Percentiles rank a stretch among this genome's conserved stretches.
Conservation (phyloP, 164 flowering plant genomes). For the Magnolia kwangsiensis region DNA sequence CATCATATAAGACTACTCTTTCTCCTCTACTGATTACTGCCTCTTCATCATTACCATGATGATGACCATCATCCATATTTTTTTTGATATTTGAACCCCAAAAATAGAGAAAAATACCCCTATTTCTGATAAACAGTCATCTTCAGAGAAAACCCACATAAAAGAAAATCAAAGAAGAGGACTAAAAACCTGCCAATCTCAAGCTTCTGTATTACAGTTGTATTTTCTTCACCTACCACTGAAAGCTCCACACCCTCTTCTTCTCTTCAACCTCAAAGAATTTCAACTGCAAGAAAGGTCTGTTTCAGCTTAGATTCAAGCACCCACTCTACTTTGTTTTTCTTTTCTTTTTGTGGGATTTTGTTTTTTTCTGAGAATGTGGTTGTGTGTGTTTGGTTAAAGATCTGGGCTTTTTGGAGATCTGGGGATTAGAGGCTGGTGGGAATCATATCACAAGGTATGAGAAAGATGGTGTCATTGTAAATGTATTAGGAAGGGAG, state of each 20-base stretch:
- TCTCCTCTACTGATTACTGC: no score
- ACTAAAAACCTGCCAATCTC: slow-evolving; percentile 17
- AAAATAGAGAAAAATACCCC: neutral
- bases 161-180: slow-evolving; percentile 11
- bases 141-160: slow-evolving; percentile 21
- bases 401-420: slow-evolving; percentile 18
- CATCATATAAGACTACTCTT: no score
- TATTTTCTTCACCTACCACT: slow-evolving; percentile 63
- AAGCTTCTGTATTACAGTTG: slow-evolving; percentile 44
- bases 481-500: neutral
- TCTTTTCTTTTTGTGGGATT: neutral
- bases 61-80: neutral
- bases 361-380: neutral
- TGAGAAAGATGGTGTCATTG: neutral
- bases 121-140: slow-evolving; percentile 13
- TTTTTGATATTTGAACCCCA: neutral
- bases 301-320: slow-evolving; percentile 41
- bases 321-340: neutral
- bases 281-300: slow-evolving; percentile 31
- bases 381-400: slow-evolving; percentile 20
- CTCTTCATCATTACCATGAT: neutral
- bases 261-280: slow-evolving; percentile 13
- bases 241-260: slow-evolving; percentile 67
- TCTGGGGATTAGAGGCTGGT: slow-evolving; percentile 15
- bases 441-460: slow-evolving; percentile 17